Base-by-base conservation (phyloP, 2,329 filamentous ascomycete genomes). In the Sporothrix dimorphospora region DNA sequence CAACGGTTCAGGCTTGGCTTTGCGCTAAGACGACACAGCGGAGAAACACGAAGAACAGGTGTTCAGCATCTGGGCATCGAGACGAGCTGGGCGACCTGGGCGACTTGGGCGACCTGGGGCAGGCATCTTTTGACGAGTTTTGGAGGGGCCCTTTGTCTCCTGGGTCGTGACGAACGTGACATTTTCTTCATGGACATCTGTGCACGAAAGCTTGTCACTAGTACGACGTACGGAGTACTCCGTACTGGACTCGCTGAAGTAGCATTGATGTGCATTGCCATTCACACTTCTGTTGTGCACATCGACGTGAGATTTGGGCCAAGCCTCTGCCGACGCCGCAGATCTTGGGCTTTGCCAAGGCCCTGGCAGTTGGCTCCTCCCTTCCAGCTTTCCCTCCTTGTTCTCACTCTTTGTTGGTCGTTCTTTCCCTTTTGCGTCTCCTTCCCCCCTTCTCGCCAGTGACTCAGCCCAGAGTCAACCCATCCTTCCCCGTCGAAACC, bases 321-420 rank as follows among this genome's bases (percentile, higher is more conserved):
- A 40, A 61, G 30, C 19, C 30, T 40, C n/a, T 38, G 16, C 55
- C 6, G 30, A 38, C 30, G 30, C 57, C 34, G 19, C 34, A 59
- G 55, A 61, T 61, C 19, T 61, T 61, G 57, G 30, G 57, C 57
- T 40, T 61, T 61, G 57, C 57, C 57, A 61, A 40, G 57, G 24
- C 24, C 57, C 34, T 61, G 19, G 55, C 51, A 16, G 14, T 24
- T 55, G n/a, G n/a, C n/a, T 55, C 24, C 16, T 30, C 6, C 30
- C 16, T n/a, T 38, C 55, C 16, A 14, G n/a, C n/a, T 2, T 38
- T 59, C 12, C n/a, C 55, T 40, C 55, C n/a, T n/a, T 34, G 55
- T 38, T 3, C 45, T 4, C 45, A n/a, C 14, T 49, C 16, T 27
- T 4, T 45, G 12, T 1, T 16, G 9, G 19, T 42, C 21, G 14